phyloP scores from a whole-genome alignment of 2,329 filamentous ascomycete genomes.

The Ascosphaera aggregata region DNA sequence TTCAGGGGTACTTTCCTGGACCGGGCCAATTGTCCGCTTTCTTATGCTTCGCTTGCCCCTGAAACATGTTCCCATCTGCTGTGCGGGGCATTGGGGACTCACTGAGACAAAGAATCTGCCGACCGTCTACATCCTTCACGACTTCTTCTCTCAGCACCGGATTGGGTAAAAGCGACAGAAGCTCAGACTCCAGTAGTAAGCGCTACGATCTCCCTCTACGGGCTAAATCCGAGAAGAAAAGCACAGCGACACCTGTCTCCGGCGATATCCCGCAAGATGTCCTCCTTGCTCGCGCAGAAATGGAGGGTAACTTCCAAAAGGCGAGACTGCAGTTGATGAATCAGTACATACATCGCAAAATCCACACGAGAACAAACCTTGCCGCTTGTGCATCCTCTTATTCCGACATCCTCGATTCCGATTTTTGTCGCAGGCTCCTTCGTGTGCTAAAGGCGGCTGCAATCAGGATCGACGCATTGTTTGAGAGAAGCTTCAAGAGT shows the following conservation, averaged over 20 bases:
- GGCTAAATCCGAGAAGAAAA: no score
- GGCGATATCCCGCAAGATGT: neutral
- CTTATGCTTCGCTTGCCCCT: neutral
- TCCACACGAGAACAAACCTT: neutral
- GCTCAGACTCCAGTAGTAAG: neutral
- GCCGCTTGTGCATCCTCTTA: neutral
- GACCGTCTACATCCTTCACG: neutral
- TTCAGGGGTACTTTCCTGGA: neutral
- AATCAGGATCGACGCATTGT: neutral
- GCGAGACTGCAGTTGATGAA: neutral
- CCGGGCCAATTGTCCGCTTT: neutral
- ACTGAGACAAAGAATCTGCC: neutral
- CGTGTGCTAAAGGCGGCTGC: neutral
- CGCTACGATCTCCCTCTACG: no score
- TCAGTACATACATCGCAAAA: neutral
- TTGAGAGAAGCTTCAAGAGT: neutral
- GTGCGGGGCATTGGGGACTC: neutral
- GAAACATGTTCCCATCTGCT: neutral
- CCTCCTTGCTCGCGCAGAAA: neutral
- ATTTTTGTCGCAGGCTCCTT: neutral
- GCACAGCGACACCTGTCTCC: no score
- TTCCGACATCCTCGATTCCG: neutral
- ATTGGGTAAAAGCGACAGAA: no score
- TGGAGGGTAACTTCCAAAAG: neutral
- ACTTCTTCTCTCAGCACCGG: no score